Base-by-base conservation (phyloP, 129 eudicot species). In the Rutidosis leptorrhynchoides region DNA sequence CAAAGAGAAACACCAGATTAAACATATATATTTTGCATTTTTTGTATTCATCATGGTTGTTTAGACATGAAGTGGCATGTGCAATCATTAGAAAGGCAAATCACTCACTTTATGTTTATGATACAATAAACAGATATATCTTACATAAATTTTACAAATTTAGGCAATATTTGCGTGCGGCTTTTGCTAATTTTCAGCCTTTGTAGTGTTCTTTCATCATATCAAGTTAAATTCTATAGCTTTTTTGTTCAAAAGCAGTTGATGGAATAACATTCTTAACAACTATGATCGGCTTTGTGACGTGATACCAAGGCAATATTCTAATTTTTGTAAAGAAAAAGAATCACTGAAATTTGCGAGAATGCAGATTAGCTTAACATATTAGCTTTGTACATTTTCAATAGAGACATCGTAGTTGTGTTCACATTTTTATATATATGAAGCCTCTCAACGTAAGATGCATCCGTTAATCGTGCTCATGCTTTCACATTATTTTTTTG, bases 371-470 rank as follows among this genome's bases (percentile, higher is more conserved):
- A 56, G 32, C 33, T 25, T 25, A 56, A 20, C n/a, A 4, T 56
- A 56, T 26, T 24, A 57, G 15, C 19, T 56, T 56, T 57, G 62
- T 26, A 16, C 21, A 26, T 57, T 57, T 27, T 27, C 32, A 43
- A 21, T 40, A 14, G 14, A 54, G 25, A 17, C 5, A 53, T 54
- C n/a, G 0, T 54, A 53, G 73, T 29, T 54, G 62, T 32, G 53
- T 53, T 68, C 15, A 22, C 49, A 54, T 15, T 54, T 35, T 16
- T 57, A 26, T 65, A 48, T 46, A 55, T n/a, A 20, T 30, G 62
- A 67, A 21, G 23, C 46, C 71, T 49, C 45, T 66, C 46, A 15
- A n/a, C 30, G 7, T 29, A 27, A 27, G 43, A 65, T 46, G 70
- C 61, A 29, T 67, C 71, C 24, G 21, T 24, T 54, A 53, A 54